These are phyloP conservation scores for Graphiopsis chlorocephala DNA, from an alignment of 2,329 filamentous ascomycete species.

Conservation along the genomic window DNA sequence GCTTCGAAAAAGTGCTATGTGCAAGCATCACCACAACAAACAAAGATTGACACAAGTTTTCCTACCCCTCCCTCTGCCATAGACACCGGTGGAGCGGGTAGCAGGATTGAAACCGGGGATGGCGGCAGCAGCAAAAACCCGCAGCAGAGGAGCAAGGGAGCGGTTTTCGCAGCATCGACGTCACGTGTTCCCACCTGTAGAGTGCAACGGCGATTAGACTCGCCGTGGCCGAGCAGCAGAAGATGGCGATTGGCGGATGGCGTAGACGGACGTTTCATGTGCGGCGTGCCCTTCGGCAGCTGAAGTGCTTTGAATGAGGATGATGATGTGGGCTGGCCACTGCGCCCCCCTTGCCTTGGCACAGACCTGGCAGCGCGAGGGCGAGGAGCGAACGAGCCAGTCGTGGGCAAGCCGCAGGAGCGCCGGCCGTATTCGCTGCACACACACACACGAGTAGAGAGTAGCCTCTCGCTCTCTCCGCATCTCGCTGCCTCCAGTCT, in stretches of 20 bases:
- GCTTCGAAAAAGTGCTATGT: neutral
- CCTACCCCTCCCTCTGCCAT: neutral
- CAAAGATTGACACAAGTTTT: neutral
- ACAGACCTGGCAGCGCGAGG: neutral
- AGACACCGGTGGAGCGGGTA: neutral
- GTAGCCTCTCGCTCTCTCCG: neutral
- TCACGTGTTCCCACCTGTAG: neutral
- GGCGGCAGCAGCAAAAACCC: neutral
- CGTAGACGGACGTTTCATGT: neutral
- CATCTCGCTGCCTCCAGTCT: constrained; percentile 13
- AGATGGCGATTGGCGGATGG: neutral
- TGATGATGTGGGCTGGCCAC: neutral
- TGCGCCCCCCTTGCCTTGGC: constrained; percentile 11
- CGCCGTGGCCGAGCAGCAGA: neutral
- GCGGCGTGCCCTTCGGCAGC: neutral
- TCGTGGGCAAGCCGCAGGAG: neutral
- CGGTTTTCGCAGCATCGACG: neutral
- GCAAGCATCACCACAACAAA: neutral
- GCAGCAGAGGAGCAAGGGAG: neutral
- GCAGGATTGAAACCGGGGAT: constrained; percentile 4
- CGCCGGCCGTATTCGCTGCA: neutral
- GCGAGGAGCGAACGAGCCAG: neutral
- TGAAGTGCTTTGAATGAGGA: neutral
- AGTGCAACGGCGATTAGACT: neutral
- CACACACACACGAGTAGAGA: neutral